Evolutionary conservation across 2,329 filamentous ascomycete genomes (phyloP).

Genomic region (Bertia moriformis): DNA sequence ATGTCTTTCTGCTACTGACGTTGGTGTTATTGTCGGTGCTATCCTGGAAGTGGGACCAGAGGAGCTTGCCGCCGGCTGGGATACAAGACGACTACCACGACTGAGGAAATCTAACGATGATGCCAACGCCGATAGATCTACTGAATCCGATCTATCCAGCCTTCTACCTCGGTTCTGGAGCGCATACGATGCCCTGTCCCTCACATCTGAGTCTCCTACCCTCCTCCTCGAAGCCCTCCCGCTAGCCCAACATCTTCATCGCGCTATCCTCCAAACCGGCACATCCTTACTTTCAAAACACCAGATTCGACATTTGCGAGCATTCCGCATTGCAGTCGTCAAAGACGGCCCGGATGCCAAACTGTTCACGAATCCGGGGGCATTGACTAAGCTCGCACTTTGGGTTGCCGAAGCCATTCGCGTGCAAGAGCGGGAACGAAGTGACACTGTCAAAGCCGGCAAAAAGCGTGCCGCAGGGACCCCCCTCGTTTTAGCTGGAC

Average conservation of each 20-base stretch:
- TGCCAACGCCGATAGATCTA: conserved; percentile 44
- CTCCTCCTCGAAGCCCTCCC: conserved; percentile 63
- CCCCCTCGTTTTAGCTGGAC: conserved; percentile 75
- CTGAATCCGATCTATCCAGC: conserved; percentile 55
- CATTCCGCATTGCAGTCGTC: conserved; percentile 89
- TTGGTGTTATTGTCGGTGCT: conserved; percentile 81
- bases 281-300: conserved; percentile 83
- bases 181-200: conserved; percentile 37
- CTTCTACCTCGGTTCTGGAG: conserved; percentile 59
- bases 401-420: conserved; percentile 89
- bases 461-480: conserved; percentile 42
- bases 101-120: conserved; percentile 23
- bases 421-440: conserved; percentile 69
- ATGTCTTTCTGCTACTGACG: conserved; percentile 81
- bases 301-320: conserved; percentile 79
- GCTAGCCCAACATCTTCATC: conserved; percentile 76
- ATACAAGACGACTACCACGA: conserved; percentile 15
- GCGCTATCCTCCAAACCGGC: conserved; percentile 84
- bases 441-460: conserved; percentile 53
- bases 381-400: conserved; percentile 79
- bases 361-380: conserved; percentile 86
- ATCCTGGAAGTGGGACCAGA: conserved; percentile 78
- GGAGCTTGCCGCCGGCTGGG: conserved; percentile 17
- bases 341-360: conserved; percentile 83
- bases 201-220: conserved; percentile 45